phyloP scores from a whole-genome alignment of 768 basidiomycete species.

The Serendipita sp. region DNA sequence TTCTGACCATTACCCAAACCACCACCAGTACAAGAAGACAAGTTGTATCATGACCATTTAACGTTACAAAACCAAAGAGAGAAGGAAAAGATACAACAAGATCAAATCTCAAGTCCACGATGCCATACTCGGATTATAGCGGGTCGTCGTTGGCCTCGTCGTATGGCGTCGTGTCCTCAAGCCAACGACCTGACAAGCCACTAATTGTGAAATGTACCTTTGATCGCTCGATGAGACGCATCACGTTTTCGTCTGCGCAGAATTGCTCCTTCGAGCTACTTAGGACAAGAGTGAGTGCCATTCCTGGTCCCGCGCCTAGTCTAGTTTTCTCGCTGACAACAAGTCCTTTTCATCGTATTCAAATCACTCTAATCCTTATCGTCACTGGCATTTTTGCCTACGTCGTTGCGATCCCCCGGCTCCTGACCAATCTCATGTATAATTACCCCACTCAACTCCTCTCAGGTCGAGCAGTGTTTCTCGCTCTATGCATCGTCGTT shows the following conservation, averaged over 20 bases:
- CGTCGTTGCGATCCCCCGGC: background rate
- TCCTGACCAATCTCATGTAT: background rate
- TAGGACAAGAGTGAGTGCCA: slow-evolving; percentile 44
- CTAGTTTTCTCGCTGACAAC: slow-evolving; percentile 1
- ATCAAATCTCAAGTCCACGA: background rate
- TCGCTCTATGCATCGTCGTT: slow-evolving; percentile 54
- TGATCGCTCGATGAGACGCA: slow-evolving; percentile 55
- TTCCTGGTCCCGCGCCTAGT: background rate
- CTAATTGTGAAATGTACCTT: slow-evolving; percentile 73
- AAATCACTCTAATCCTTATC: background rate
- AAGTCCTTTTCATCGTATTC: background rate
- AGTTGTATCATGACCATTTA: background rate
- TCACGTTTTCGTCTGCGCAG: slow-evolving; percentile 62
- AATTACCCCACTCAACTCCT: background rate
- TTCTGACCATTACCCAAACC: background rate
- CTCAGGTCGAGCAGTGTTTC: slow-evolving; percentile 73
- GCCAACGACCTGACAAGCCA: slow-evolving; percentile 47
- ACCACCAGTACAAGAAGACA: background rate
- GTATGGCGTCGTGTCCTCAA: background rate
- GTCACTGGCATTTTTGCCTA: background rate
- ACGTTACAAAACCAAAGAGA: background rate
- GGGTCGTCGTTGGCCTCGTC: slow-evolving; percentile 11
- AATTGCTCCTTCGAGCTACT: slow-evolving; percentile 66
- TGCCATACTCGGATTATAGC: slow-evolving; percentile 11
- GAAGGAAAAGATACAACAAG: background rate